Base-by-base conservation (phyloP, 2,329 filamentous ascomycete genomes). In the Amesomyces nigricolor region DNA sequence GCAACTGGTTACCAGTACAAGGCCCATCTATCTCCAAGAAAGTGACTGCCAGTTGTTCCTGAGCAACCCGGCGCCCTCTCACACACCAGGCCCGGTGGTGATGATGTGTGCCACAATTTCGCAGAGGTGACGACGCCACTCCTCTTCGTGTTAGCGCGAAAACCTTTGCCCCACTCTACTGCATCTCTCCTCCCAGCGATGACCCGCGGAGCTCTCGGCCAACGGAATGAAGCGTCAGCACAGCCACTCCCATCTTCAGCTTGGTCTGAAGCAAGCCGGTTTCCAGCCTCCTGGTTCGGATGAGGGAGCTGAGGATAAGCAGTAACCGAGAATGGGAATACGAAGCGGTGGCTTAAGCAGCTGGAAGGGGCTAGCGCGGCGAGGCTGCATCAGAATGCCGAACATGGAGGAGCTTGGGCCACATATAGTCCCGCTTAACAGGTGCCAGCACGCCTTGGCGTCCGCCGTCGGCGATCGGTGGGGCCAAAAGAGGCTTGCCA, bases 281-380 rank as follows among this genome's bases (percentile, higher is more conserved):
- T 4, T 35, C 32, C 9, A 35, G 32, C 32, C 6, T 35, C 32
- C 32, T 42, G 37, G 29, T 17, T 32, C 13, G n/a, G 16, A 51
- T 32, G 51, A 54, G 42, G 16, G 47, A 30, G 38, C 44, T 47
- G 50, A 32, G 30, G 1, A 35, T 57, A 43, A 57, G 55, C 55
- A 50, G 50, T 53, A 56, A 56, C 42, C 51, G 35, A 37, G 56
- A 54, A 53, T 10, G 55, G 50, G 9, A 56, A 50, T 32, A 32
- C 26, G 32, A 50, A 53, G 50, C 42, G 52, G 52, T 52, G 56
- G 56, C 52, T 58, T 58, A 30, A 52, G 26, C 9, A 4, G 2
- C 29, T 19, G 13, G 17, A 48, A 45, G 8, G 5, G 52, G 51
- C 17, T 55, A 55, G 56, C 45, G 45, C 16, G 26, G 48, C 52